phyloP scores from a whole-genome alignment of 2,329 filamentous ascomycete genomes.

The Pseudocercospora pini-densiflorae region DNA sequence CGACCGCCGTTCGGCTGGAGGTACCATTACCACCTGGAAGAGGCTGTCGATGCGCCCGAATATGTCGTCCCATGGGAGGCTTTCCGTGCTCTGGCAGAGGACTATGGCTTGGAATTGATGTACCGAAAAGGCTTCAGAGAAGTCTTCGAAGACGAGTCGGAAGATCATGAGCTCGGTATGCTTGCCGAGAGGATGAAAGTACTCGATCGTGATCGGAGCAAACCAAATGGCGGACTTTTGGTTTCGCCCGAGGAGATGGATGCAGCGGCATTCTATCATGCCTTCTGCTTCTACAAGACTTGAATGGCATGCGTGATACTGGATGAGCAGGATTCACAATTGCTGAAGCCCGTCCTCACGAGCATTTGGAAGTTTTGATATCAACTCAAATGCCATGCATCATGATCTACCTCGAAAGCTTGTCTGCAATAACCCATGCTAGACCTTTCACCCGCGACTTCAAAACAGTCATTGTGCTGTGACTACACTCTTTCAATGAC shows the following conservation, averaged over 20 bases:
- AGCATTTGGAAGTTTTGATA: neutral
- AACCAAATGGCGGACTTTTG: conserved; percentile 59
- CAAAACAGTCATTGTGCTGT: neutral
- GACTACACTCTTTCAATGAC: neutral
- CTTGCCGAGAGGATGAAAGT: conserved; percentile 97
- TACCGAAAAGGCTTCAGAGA: conserved; percentile 91
- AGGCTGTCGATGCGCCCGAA: conserved; percentile 95
- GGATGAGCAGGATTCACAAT: neutral
- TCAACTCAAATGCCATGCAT: neutral
- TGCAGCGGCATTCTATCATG: conserved; percentile 86
- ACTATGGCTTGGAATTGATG: conserved; percentile 94
- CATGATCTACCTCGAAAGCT: neutral
- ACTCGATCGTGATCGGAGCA: conserved; percentile 65
- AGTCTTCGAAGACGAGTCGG: conserved; percentile 90
- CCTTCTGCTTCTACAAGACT: conserved; percentile 92
- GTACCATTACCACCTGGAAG: conserved; percentile 94
- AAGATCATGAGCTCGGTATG: conserved; percentile 77
- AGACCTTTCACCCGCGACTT: neutral
- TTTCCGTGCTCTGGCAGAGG: conserved; percentile 91
- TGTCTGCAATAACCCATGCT: neutral
- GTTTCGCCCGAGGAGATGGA: conserved; percentile 90
- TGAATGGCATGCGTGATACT: conserved; percentile 10
- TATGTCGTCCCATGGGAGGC: conserved; percentile 99
- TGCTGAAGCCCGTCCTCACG: no score
- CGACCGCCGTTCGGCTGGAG: conserved; percentile 96